Percentiles rank a stretch among this genome's conserved stretches.
Conservation (phyloP, 495 filamentous ascomycete genomes). For the Aspergillus diversus region DNA sequence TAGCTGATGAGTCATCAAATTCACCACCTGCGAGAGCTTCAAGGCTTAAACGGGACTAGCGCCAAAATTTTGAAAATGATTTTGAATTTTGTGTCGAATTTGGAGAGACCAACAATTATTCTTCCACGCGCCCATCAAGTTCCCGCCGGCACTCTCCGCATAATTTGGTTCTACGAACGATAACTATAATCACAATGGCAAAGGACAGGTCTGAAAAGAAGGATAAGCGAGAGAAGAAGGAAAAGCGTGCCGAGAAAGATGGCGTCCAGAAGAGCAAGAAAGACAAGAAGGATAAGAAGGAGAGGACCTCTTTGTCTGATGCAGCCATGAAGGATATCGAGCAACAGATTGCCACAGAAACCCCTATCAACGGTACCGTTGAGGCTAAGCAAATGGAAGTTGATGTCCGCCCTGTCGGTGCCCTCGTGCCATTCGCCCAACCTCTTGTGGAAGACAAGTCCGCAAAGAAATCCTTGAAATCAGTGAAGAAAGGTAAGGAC, state of each 20-base stretch:
- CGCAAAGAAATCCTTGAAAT: constrained; percentile 90
- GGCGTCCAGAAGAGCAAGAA: constrained; percentile 71
- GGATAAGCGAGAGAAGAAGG: constrained; percentile 81
- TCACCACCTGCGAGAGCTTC: constrained; percentile 25
- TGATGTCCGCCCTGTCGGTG: constrained; percentile 60
- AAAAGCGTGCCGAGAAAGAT: constrained; percentile 75
- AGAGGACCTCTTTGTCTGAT: constrained; percentile 62
- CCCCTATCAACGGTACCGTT: constrained; percentile 39
- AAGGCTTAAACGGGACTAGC: constrained; percentile 39
- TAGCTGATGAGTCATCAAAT: constrained; percentile 39
- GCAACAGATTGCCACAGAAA: constrained; percentile 44
- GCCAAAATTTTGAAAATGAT: constrained; percentile 47
- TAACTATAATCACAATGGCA: constrained; percentile 46
- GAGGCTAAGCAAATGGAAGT: constrained; percentile 54
- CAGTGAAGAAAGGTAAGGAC: constrained; percentile 85
- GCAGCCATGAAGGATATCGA: constrained; percentile 58
- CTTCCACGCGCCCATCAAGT: constrained; percentile 31
- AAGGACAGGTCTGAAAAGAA: constrained; percentile 65
- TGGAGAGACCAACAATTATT: constrained; percentile 28
- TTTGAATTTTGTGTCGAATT: constrained; percentile 43
- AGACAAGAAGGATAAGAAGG: constrained; percentile 73
- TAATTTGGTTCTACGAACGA: constrained; percentile 20
- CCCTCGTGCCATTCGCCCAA: constrained; percentile 89
- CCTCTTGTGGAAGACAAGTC: constrained; percentile 90
- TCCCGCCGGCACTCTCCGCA: constrained; percentile 24